Conservation (phyloP, 495 filamentous ascomycete species). For the Podospora anserina region DNA sequence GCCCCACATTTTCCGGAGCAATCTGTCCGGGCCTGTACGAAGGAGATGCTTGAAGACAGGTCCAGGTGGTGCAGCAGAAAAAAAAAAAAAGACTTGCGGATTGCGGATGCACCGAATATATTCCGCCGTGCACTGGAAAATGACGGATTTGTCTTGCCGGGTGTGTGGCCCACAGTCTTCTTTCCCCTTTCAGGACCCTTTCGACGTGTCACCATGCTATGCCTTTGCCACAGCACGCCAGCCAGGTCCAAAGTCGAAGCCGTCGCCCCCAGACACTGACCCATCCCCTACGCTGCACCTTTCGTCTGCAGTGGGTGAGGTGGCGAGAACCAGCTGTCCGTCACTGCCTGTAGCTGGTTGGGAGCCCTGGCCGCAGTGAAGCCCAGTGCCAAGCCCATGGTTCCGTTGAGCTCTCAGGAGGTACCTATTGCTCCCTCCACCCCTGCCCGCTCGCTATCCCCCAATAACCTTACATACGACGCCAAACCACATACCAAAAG, state of each 20-base stretch:
- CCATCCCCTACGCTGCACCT: background rate
- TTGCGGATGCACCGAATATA: slow-evolving; percentile 25
- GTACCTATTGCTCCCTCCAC: background rate
- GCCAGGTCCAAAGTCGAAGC: background rate
- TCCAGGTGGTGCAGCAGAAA: slow-evolving; percentile 26
- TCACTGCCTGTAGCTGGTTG: background rate
- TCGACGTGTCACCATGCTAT: slow-evolving; percentile 35
- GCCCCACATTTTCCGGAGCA: background rate
- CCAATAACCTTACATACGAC: slow-evolving; percentile 2
- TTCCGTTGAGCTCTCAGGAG: slow-evolving; percentile 7
- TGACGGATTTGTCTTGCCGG: slow-evolving; percentile 14
- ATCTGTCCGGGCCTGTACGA: slow-evolving; percentile 14
- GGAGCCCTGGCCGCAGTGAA: slow-evolving; percentile 1
- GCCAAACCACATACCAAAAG: slow-evolving; percentile 1
- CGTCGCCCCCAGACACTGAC: background rate
- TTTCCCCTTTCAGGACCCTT: slow-evolving; percentile 17
- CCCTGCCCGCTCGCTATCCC: background rate
- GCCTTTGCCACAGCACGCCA: slow-evolving; percentile 32
- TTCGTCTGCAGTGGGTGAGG: background rate
- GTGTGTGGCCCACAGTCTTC: slow-evolving; percentile 12
- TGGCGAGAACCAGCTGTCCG: slow-evolving; percentile 12
- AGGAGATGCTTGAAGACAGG: slow-evolving; percentile 23
- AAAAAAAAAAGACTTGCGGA: slow-evolving; percentile 28
- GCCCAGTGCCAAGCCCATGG: slow-evolving; percentile 5
- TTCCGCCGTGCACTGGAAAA: slow-evolving; percentile 30